Base-by-base conservation (phyloP, 2,329 filamentous ascomycete genomes). In the Sclerotinia trifoliorum region DNA sequence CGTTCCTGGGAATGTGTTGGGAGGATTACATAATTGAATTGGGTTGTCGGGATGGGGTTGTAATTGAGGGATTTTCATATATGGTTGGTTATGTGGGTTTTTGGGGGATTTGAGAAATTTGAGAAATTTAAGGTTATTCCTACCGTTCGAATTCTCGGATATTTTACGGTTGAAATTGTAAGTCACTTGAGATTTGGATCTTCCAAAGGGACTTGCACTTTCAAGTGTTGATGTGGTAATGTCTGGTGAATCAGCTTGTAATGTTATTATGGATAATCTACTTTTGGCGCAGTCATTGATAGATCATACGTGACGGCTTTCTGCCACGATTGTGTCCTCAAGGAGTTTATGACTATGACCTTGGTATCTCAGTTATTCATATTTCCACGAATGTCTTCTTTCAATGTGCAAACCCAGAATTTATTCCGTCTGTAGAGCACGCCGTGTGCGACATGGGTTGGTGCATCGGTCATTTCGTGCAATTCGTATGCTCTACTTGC, bases 321-420 rank as follows among this genome's bases (percentile, higher is more conserved):
- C 83, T 84, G 0, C 79, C 80, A 2, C 75, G 79, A 56, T 75
- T 83, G 1, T 77, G 85, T 3, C 74, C 78, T 4, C 74, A 79
- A 52, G 82, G 81, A 0, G 74, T 78, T 26, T 85, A 79, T 65
- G 80, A 82, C 71, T 78, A 79, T 57, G 77, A 76, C 58, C 66
- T 85, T 24, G 79, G 74, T 11, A 69, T 86, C 35, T 81, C 85
- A 80, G 76, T 78, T 7, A 80, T 79, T 26, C 80, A 83, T 70
- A 82, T 68, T 73, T 75, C n/a, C 71, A 81, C 58, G 81, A 83
- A 71, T 80, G 79, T 13, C 24, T 68, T 6, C 11, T 67, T 65
- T 71, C 29, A 69, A 68, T 46, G 52, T 75, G 11, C 70, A 64
- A 44, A 71, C 70, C n/a, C 63, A 75, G 21, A 55, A 46, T 65